Evolutionary conservation across 208 protist species (phyloP).

Genomic region (Willaertia magna): DNA sequence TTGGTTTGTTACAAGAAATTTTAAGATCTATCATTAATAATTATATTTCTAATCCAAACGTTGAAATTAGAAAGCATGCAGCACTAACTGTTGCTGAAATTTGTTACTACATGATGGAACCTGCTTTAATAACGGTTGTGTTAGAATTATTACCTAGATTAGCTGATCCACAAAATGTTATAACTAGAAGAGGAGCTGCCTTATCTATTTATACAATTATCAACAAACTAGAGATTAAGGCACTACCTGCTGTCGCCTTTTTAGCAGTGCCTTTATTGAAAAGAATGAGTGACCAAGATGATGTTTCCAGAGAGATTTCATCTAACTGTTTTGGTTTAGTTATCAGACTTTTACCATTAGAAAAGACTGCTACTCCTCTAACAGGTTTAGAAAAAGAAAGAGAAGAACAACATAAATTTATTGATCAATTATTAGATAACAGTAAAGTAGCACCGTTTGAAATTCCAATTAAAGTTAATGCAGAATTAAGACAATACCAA

Average conservation of each 20-base stretch:
- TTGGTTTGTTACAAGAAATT: neutral
- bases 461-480: conserved; percentile 43
- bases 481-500: conserved; percentile 59
- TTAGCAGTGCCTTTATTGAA: conserved; percentile 39
- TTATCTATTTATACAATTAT: conserved; percentile 30
- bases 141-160: neutral
- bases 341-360: conserved; percentile 54
- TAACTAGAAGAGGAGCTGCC: conserved; percentile 1
- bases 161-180: neutral
- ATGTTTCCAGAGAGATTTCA: conserved; percentile 27
- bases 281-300: conserved; percentile 44
- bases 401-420: conserved; percentile 35
- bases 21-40: neutral
- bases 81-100: neutral
- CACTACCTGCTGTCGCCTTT: conserved; percentile 48
- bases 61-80: neutral
- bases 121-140: neutral
- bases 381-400: conserved; percentile 16
- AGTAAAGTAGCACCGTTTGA: conserved; percentile 31
- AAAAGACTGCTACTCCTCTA: conserved; percentile 26
- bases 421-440: conserved; percentile 50
- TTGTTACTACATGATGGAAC: neutral
- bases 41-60: neutral
- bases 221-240: conserved; percentile 24
- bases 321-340: conserved; percentile 48